Percentiles rank a stretch among this genome's conserved stretches.
Conservation (phyloP, 257 asterid genomes). For the Verbena officinalis region DNA sequence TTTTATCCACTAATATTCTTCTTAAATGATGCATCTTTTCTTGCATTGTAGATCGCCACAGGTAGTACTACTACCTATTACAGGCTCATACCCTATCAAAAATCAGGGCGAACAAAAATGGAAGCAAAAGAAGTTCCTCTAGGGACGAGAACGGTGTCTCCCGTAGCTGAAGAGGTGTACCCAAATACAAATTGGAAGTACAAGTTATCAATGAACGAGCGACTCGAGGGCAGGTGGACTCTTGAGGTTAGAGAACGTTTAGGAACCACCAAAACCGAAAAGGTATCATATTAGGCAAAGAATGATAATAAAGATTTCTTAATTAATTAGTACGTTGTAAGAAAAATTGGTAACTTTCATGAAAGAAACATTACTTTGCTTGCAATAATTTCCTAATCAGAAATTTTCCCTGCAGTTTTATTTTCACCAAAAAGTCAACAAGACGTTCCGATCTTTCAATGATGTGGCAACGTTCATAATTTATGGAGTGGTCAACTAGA, state of each 20-base stretch:
- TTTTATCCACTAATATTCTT: background rate
- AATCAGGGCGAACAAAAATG: background rate
- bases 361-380: background rate
- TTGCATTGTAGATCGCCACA: background rate
- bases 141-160: background rate
- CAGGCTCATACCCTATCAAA: background rate
- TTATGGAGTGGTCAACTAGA: background rate
- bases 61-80: background rate
- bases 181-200: background rate
- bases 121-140: background rate
- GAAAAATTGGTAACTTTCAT: too few species aligned
- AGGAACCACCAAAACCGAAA: background rate
- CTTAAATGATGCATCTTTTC: background rate
- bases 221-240: background rate
- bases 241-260: background rate
- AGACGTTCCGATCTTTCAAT: background rate
- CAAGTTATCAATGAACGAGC: too few species aligned
- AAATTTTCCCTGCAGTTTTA: background rate
- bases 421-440: background rate
- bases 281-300: too few species aligned
- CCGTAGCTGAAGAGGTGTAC: background rate
- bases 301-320: too few species aligned
- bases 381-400: background rate
- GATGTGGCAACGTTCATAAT: background rate
- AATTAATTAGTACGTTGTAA: too few species aligned